Evolutionary conservation across 345 rosid genomes (phyloP).

Genomic region (Citrus hindsii): DNA sequence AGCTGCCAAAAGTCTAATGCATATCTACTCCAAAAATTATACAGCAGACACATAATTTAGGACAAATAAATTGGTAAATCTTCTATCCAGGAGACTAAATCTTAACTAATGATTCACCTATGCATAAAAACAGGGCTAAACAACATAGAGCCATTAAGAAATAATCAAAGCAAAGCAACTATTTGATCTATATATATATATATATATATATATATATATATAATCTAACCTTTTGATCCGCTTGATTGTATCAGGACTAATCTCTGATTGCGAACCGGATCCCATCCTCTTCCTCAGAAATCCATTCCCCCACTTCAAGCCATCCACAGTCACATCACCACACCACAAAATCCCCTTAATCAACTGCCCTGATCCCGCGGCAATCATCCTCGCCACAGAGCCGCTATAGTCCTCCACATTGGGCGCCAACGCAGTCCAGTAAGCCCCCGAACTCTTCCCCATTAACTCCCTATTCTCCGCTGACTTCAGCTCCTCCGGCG

Average conservation of each 20-base stretch:
- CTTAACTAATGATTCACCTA: not conserved
- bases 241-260: constrained; percentile 59
- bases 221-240: constrained; percentile 65
- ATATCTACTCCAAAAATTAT: not conserved
- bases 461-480: constrained; percentile 48
- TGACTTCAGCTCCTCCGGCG: constrained; percentile 52
- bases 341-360: constrained; percentile 91
- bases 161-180: too few species aligned
- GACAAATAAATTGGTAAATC: not conserved
- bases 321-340: constrained; percentile 87
- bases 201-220: too few species aligned
- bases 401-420: constrained; percentile 86
- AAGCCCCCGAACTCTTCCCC: constrained; percentile 66
- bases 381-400: constrained; percentile 61
- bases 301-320: constrained; percentile 73
- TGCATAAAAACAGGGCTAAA: not conserved
- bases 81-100: not conserved
- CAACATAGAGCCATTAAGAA: not conserved
- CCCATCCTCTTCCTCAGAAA: constrained; percentile 56
- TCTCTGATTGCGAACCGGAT: constrained; percentile 35
- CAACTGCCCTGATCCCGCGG: constrained; percentile 85
- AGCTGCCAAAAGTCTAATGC: not conserved
- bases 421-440: constrained; percentile 97
- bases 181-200: too few species aligned
- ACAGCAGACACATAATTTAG: not conserved